Evolutionary conservation across 2,329 filamentous ascomycete genomes (phyloP).

Genomic region (Juglanconis oblonga): DNA sequence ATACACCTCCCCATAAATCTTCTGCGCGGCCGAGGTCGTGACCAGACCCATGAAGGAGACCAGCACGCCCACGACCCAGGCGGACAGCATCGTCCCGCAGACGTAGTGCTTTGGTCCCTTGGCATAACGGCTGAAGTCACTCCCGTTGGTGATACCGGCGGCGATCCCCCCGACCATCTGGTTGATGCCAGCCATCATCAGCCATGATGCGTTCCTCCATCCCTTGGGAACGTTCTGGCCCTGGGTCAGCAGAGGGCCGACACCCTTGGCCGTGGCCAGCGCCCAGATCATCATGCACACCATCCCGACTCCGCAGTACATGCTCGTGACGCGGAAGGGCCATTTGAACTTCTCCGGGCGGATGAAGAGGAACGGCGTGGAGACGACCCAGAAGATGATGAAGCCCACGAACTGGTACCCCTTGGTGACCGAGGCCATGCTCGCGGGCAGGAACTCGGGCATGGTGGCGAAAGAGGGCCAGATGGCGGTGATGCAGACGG

Average conservation of each 20-base stretch:
- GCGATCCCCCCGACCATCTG: constrained; percentile 38
- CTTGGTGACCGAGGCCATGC: constrained; percentile 29
- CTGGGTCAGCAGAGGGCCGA: constrained; percentile 40
- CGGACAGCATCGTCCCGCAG: constrained; percentile 36
- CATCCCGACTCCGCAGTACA: constrained; percentile 44
- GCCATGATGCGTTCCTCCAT: constrained; percentile 38
- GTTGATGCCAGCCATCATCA: constrained; percentile 43
- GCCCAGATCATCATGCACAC: constrained; percentile 48
- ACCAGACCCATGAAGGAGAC: constrained; percentile 41
- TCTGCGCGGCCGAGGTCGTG: constrained; percentile 40
- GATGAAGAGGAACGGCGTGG: constrained; percentile 47
- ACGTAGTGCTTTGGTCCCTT: constrained; percentile 32
- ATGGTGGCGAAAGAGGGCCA: constrained; percentile 43
- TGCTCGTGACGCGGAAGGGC: constrained; percentile 41
- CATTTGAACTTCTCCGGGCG: constrained; percentile 47
- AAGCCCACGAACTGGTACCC: constrained; percentile 46
- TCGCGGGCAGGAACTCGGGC: constrained; percentile 41
- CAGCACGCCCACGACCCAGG: constrained; percentile 36
- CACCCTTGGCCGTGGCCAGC: constrained; percentile 38
- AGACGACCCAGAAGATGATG: constrained; percentile 49
- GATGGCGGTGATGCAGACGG: constrained; percentile 40
- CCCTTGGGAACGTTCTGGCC: constrained; percentile 33
- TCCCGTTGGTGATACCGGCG: constrained; percentile 39
- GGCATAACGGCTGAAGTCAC: constrained; percentile 43
- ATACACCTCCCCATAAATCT: constrained; percentile 42